Conservation (phyloP, 2,329 filamentous ascomycete species). For the Cordyceps militaris region DNA sequence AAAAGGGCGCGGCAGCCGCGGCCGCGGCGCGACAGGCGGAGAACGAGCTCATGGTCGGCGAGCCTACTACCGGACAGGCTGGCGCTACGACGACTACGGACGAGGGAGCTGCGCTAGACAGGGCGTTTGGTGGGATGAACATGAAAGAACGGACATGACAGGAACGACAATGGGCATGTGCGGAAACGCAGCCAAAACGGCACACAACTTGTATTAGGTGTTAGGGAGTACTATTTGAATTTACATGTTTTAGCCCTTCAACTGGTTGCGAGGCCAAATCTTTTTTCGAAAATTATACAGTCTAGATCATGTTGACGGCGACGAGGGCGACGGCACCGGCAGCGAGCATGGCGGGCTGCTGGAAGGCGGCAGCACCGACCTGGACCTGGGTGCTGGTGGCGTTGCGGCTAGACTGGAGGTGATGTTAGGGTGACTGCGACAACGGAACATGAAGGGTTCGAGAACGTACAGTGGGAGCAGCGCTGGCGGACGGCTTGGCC, state of each 20-base stretch:
- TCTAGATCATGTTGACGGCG: slow-evolving; percentile 17
- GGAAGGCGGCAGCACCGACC: slow-evolving; percentile 6
- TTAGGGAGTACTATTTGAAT: slow-evolving; percentile 9
- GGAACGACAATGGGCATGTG: not conserved
- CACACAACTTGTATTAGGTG: slow-evolving; percentile 7
- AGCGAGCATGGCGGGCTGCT: slow-evolving; percentile 7
- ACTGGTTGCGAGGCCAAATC: not conserved
- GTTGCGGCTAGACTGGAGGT: not conserved
- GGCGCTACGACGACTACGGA: slow-evolving; percentile 37
- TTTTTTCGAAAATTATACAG: not conserved
- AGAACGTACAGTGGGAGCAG: slow-evolving; percentile 8
- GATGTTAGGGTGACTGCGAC: not conserved
- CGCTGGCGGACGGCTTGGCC: not conserved
- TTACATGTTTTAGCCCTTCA: not conserved
- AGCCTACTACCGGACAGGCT: not conserved
- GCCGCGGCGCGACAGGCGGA: slow-evolving; percentile 20
- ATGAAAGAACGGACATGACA: slow-evolving; percentile 20
- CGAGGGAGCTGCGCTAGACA: slow-evolving; percentile 50
- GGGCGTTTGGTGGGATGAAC: slow-evolving; percentile 46
- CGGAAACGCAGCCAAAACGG: not conserved
- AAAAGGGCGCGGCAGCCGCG: slow-evolving; percentile 36
- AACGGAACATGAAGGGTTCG: not conserved
- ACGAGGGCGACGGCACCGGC: slow-evolving; percentile 9
- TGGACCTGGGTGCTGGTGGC: slow-evolving; percentile 5
- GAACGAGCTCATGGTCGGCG: slow-evolving; percentile 3